Conservation (phyloP, 2,329 filamentous ascomycete genomes). For the Metarhizium anisopliae region DNA sequence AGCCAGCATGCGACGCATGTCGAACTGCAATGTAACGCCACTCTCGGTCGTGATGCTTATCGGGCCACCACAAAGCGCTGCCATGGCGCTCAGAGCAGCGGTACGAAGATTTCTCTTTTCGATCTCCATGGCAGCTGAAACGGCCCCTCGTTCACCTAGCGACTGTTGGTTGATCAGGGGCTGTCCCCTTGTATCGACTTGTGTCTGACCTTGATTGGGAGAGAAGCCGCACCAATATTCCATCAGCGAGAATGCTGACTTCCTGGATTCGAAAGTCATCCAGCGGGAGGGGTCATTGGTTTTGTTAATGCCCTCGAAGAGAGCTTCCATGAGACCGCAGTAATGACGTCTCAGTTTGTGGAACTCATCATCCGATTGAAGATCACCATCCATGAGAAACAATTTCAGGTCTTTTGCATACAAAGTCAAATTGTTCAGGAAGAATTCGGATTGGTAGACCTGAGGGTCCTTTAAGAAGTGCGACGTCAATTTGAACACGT, state of each 20-base stretch:
- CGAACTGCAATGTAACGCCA: slow-evolving; percentile 80
- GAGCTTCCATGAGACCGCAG: slow-evolving; percentile 83
- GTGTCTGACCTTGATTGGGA: slow-evolving; percentile 76
- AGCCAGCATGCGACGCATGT: slow-evolving; percentile 81
- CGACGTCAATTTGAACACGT: slow-evolving; percentile 90
- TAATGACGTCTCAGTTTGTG: slow-evolving; percentile 88
- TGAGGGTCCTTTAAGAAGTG: slow-evolving; percentile 75
- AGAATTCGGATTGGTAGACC: slow-evolving; percentile 80
- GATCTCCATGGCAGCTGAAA: slow-evolving; percentile 89
- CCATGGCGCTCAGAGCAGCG: slow-evolving; percentile 91
- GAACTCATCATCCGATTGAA: slow-evolving; percentile 91
- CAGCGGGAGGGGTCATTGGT: slow-evolving; percentile 79
- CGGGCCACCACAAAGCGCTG: slow-evolving; percentile 77
- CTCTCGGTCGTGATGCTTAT: slow-evolving; percentile 84
- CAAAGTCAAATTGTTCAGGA: slow-evolving; percentile 76
- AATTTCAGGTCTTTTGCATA: slow-evolving; percentile 90
- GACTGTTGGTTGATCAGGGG: slow-evolving; percentile 75
- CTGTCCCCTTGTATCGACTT: slow-evolving; percentile 75
- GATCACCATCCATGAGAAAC: slow-evolving; percentile 88
- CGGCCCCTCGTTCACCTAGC: slow-evolving; percentile 63
- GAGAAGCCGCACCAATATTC: slow-evolving; percentile 99
- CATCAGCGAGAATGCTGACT: slow-evolving; percentile 93
- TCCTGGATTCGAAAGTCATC: slow-evolving; percentile 96
- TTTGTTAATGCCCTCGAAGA: slow-evolving; percentile 85
- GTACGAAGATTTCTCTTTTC: slow-evolving; percentile 89